phyloP scores from a whole-genome alignment of 441 rosid species.

The Caryocar brasiliense region DNA sequence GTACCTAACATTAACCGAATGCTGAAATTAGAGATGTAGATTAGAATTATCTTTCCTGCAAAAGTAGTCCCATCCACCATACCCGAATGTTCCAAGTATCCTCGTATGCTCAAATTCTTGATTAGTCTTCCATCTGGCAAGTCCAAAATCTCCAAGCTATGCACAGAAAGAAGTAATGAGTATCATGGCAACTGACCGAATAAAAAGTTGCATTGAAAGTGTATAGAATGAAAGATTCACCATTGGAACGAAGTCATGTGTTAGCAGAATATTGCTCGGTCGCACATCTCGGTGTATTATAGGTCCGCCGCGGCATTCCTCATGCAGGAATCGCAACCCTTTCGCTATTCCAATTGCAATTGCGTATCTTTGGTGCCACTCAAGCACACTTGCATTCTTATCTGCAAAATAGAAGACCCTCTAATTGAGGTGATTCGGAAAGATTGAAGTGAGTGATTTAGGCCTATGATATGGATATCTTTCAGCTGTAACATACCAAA shows the following conservation, averaged over 20 bases:
- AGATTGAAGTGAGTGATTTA: background rate
- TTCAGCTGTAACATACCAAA: conserved; percentile 27
- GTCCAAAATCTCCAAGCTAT: conserved; percentile 62
- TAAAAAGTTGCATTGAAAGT: background rate
- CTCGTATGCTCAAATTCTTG: conserved; percentile 38
- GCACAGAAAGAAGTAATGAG: background rate
- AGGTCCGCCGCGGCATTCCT: conserved; percentile 59
- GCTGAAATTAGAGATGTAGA: background rate
- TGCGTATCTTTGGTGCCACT: conserved; percentile 46
- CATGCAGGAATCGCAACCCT: conserved; percentile 55
- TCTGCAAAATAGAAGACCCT: conserved; percentile 15
- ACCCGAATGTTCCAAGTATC: conserved; percentile 56
- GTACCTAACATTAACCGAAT: conserved; percentile 26
- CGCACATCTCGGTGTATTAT: conserved; percentile 51
- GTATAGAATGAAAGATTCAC: no score
- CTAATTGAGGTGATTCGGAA: background rate
- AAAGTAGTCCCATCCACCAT: no score
- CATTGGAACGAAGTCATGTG: conserved; percentile 61
- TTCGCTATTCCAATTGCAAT: conserved; percentile 53
- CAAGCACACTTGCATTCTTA: conserved; percentile 24
- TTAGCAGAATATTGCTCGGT: conserved; percentile 52
- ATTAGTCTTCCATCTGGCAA: conserved; percentile 46
- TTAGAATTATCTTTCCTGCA: no score
- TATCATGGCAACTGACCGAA: background rate
- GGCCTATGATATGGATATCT: no score